Conservation (phyloP, 192 early-diverging fungal species). For the Neocallimastix lanati region DNA sequence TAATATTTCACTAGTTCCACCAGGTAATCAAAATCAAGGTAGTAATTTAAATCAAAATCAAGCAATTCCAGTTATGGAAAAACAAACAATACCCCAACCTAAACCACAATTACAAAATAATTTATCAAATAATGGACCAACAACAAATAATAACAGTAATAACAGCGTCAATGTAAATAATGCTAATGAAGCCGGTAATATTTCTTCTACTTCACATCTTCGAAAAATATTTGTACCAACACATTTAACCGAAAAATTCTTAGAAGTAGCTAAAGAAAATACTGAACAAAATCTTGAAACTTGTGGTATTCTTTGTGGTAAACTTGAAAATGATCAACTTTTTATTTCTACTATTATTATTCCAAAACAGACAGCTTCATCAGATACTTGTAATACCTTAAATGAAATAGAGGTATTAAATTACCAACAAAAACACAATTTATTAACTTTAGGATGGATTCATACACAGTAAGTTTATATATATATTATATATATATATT, state of each 20-base stretch:
- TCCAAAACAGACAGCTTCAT: slow-evolving; percentile 75
- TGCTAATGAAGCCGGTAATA: no score
- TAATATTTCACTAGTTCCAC: no score
- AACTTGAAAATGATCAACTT: slow-evolving; percentile 34
- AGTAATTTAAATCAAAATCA: no score
- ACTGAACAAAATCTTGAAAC: slow-evolving; percentile 70
- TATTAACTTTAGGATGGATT: slow-evolving; percentile 79
- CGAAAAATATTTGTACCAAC: slow-evolving; percentile 45
- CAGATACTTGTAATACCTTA: slow-evolving; percentile 63
- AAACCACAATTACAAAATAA: no score
- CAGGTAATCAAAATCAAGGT: no score
- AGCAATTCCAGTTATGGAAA: no score
- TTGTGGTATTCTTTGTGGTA: slow-evolving; percentile 68
- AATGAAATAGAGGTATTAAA: slow-evolving; percentile 73
- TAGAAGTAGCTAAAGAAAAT: slow-evolving; percentile 48
- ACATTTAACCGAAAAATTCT: slow-evolving; percentile 46
- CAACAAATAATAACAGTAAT: no score
- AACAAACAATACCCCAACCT: no score
- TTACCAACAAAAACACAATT: slow-evolving; percentile 46
- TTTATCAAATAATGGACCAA: no score
- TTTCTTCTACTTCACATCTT: slow-evolving; percentile 7
- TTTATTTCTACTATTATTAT: slow-evolving; percentile 59
- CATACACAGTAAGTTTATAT: slow-evolving; percentile 28
- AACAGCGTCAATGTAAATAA: no score
- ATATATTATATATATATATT: no score